Evolutionary conservation across 1,139 yeast genomes (phyloP).

Genomic region (Debaryomyces nepalensis): DNA sequence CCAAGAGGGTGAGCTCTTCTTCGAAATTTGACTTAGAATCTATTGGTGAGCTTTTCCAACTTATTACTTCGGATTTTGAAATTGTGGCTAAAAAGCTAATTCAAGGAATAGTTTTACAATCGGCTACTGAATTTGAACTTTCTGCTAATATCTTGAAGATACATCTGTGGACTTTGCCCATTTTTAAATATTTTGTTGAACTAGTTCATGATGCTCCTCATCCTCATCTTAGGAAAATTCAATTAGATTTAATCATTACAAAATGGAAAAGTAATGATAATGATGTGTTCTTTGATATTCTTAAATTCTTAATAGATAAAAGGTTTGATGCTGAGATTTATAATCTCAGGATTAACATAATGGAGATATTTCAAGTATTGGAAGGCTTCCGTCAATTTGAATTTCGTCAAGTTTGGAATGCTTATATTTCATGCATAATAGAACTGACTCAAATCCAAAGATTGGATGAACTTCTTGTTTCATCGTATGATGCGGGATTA

Average conservation of each 20-base stretch:
- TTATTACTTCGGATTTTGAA: slow-evolving; percentile 27
- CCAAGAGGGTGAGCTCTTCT: slow-evolving; percentile 22
- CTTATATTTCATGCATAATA: slow-evolving; percentile 20
- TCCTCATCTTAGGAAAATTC: slow-evolving; percentile 30
- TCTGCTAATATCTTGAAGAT: slow-evolving; percentile 27
- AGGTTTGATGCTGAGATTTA: slow-evolving; percentile 28
- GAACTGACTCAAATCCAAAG: slow-evolving; percentile 17
- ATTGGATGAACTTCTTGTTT: slow-evolving; percentile 26
- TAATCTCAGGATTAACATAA: slow-evolving; percentile 23
- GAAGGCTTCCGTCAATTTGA: slow-evolving; percentile 22
- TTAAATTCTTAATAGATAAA: slow-evolving; percentile 27
- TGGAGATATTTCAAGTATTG: slow-evolving; percentile 18
- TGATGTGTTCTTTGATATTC: slow-evolving; percentile 23
- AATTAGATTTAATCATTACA: slow-evolving; percentile 23
- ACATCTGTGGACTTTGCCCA: slow-evolving; percentile 34
- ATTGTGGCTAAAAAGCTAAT: slow-evolving; percentile 37
- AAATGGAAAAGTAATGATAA: slow-evolving; percentile 24
- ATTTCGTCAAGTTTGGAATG: slow-evolving; percentile 26
- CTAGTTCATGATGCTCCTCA: slow-evolving; percentile 44
- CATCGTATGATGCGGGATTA: slow-evolving; percentile 19
- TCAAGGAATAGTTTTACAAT: slow-evolving; percentile 37
- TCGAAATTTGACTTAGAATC: slow-evolving; percentile 27
- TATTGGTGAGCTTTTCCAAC: slow-evolving; percentile 33
- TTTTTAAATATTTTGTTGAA: slow-evolving; percentile 36
- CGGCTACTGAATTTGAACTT: slow-evolving; percentile 31